phyloP scores from a whole-genome alignment of 306 rosid species.

The Acacia crassicarpa region DNA sequence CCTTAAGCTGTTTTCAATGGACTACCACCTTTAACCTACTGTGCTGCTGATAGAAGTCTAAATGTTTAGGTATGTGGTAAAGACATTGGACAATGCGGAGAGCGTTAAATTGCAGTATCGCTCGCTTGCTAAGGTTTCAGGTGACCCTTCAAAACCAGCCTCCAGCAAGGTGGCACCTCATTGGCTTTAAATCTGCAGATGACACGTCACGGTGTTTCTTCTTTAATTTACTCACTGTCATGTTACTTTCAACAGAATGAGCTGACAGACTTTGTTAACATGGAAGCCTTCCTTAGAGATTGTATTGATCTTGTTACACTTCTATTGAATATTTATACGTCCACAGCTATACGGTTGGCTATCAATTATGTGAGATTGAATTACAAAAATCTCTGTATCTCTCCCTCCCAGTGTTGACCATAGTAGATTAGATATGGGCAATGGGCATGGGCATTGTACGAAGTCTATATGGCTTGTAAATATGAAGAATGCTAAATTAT shows the following conservation, averaged over 20 bases:
- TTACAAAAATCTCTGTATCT: neutral
- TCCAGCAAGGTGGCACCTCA: conserved; percentile 70
- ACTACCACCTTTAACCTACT: neutral
- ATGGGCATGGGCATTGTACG: neutral
- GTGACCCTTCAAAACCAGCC: conserved; percentile 61
- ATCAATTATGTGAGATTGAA: neutral
- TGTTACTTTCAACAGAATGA: conserved; percentile 37
- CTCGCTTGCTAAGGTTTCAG: conserved; percentile 79
- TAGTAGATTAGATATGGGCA: neutral
- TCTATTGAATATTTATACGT: neutral
- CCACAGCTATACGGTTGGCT: neutral
- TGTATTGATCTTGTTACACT: conserved; percentile 21
- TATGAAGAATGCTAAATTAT: neutral
- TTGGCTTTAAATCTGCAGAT: conserved; percentile 60
- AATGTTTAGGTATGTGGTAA: conserved; percentile 84
- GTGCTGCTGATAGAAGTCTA: conserved; percentile 21
- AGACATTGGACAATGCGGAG: conserved; percentile 98
- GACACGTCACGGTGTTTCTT: conserved; percentile 24
- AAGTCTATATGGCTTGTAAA: neutral
- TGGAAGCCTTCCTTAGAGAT: conserved; percentile 36
- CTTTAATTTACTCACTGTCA: conserved; percentile 22
- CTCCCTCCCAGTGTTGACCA: neutral
- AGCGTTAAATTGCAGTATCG: conserved; percentile 98
- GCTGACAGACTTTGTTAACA: conserved; percentile 36
- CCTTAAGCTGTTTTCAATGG: conserved; percentile 1